A percentile compares a stretch with the other conserved stretches of the same genome.
Conservation (phyloP, 2,329 filamentous ascomycete genomes). For the Boeremia lycopersici region DNA sequence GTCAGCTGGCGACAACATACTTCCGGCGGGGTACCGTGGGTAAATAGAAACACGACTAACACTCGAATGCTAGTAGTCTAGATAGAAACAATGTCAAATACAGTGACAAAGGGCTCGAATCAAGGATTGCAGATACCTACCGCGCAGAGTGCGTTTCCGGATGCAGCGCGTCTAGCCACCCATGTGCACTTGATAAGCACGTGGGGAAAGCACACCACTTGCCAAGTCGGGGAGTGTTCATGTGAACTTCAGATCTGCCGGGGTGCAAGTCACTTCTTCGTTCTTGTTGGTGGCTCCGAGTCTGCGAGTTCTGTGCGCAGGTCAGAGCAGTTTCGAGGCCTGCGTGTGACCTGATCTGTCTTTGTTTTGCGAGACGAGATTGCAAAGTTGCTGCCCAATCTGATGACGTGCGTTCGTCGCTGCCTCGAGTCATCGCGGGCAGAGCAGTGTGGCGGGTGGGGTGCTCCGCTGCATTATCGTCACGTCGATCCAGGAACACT, state of each 20-base stretch:
- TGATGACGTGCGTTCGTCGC: constrained; percentile 5
- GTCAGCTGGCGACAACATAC: background rate
- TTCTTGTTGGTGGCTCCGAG: constrained; percentile 24
- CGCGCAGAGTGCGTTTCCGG: background rate
- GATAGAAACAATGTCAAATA: background rate
- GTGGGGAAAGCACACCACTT: constrained; percentile 36
- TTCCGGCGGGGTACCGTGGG: constrained; percentile 11
- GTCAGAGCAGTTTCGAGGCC: background rate
- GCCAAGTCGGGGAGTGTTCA: constrained; percentile 39
- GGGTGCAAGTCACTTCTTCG: constrained; percentile 25
- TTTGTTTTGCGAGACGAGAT: constrained; percentile 7
- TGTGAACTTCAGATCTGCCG: constrained; percentile 35
- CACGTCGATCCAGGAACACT: background rate
- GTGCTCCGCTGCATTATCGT: background rate
- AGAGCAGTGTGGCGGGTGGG: background rate
- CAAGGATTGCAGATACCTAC: background rate
- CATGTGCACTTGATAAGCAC: constrained; percentile 39
- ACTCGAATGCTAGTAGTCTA: background rate
- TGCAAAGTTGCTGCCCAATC: constrained; percentile 7
- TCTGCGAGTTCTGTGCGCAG: constrained; percentile 8
- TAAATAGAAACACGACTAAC: background rate
- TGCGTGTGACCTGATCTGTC: constrained; percentile 7
- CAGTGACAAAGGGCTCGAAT: background rate
- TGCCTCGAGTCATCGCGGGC: constrained; percentile 3
- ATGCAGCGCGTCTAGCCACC: constrained; percentile 10